Percentiles rank a stretch among this genome's conserved stretches.
Conservation (phyloP, 805 yeast genomes). For the Nakazawaea pomicola region DNA sequence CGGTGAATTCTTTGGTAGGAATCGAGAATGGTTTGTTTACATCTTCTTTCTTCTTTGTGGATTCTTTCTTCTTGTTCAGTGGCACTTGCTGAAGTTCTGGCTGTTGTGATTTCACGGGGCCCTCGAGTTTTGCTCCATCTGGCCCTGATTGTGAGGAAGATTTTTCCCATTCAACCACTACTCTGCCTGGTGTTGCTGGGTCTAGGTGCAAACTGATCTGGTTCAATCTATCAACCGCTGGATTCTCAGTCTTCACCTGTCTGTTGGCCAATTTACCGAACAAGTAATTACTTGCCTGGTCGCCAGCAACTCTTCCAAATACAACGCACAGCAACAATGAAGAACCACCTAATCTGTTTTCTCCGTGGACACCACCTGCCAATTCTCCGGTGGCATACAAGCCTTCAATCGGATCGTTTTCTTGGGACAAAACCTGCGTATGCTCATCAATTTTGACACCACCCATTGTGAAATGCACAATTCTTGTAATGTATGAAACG, state of each 20-base stretch:
- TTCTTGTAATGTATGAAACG: conserved; percentile 50
- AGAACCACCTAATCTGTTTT: conserved; percentile 55
- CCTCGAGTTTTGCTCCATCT: neutral
- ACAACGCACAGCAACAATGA: conserved; percentile 57
- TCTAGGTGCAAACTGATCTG: conserved; percentile 40
- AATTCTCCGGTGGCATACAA: conserved; percentile 64
- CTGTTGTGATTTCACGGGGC: neutral
- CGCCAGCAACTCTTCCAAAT: conserved; percentile 50
- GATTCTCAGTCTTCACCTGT: neutral
- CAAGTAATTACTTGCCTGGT: conserved; percentile 27
- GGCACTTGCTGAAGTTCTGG: neutral
- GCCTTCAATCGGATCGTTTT: conserved; percentile 32
- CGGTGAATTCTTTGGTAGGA: conserved; percentile 43
- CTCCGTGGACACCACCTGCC: conserved; percentile 67
- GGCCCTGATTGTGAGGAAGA: conserved; percentile 7
- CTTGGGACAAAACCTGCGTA: conserved; percentile 31
- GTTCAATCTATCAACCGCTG: conserved; percentile 31
- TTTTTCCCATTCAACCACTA: conserved; percentile 30
- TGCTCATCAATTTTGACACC: conserved; percentile 51
- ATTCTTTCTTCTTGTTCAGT: neutral
- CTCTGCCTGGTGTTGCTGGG: conserved; percentile 29
- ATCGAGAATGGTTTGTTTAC: conserved; percentile 30
- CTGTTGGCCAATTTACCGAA: conserved; percentile 17
- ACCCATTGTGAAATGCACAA: conserved; percentile 66
- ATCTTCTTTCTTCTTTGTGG: conserved; percentile 14